These are phyloP conservation scores for Penicillium angulare DNA, from an alignment of 495 filamentous ascomycete genomes.

Conservation along the genomic window DNA sequence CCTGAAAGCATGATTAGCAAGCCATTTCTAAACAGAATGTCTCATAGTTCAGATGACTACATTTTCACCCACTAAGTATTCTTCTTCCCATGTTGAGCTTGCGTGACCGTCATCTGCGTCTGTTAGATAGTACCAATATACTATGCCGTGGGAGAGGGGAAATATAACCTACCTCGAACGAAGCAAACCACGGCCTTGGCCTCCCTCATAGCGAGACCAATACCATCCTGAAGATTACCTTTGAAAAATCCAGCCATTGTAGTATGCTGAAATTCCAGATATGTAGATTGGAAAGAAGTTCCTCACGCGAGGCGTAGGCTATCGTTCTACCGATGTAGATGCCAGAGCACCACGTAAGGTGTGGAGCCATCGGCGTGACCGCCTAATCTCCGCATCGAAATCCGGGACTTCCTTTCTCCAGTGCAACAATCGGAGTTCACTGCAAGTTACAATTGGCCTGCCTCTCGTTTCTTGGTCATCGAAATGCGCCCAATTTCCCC, in stretches of 20 bases:
- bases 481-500: conserved; percentile 36
- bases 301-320: too few species aligned
- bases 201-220: conserved; percentile 67
- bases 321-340: too few species aligned
- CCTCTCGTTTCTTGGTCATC: not conserved
- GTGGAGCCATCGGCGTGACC: conserved; percentile 22
- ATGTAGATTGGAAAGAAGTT: too few species aligned
- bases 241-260: conserved; percentile 67
- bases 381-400: conserved; percentile 14
- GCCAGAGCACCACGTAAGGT: not conserved
- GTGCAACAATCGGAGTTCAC: not conserved
- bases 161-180: conserved; percentile 56
- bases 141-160: conserved; percentile 44
- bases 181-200: conserved; percentile 67
- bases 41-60: conserved; percentile 32
- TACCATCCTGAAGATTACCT: conserved; percentile 76
- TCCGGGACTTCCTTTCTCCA: not conserved
- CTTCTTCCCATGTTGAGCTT: conserved; percentile 72
- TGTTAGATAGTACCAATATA: conserved; percentile 19
- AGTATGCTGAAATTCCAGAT: conserved; percentile 7
- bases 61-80: conserved; percentile 62
- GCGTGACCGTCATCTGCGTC: conserved; percentile 60
- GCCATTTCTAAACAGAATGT: not conserved
- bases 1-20: conserved; percentile 24
- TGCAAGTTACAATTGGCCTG: not conserved